A percentile compares a stretch with the other conserved stretches of the same genome.
Evolutionary conservation across 2,329 filamentous ascomycete genomes (phyloP).

Genomic region (Fulvia fulva): DNA sequence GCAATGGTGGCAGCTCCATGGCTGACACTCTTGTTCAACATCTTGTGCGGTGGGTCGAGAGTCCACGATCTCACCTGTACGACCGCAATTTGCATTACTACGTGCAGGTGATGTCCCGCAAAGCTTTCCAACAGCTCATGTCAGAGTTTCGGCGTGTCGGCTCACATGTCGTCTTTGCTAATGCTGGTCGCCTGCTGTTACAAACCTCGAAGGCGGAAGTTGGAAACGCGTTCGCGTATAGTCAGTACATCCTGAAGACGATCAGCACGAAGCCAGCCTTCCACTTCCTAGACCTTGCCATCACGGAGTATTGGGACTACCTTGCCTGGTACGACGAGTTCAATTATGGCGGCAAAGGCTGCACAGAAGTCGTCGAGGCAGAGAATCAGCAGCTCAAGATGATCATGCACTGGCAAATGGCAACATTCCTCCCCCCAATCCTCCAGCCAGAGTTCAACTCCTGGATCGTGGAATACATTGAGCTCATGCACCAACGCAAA

Average conservation of each 20-base stretch:
- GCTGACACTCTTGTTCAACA: constrained; percentile 97
- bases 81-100: constrained; percentile 94
- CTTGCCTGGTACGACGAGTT: constrained; percentile 98
- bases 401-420: constrained; percentile 98
- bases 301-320: constrained; percentile 99
- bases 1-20: constrained; percentile 76
- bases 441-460: constrained; percentile 83
- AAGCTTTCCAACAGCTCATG: constrained; percentile 96
- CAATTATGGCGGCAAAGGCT: constrained; percentile 96
- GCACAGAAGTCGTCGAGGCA: constrained; percentile 69
- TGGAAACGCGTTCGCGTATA: constrained; percentile 93
- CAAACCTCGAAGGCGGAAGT: constrained; percentile 97
- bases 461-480: constrained; percentile 91
- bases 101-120: constrained; percentile 97
- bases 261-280: constrained; percentile 95
- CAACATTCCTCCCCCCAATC: constrained; percentile 75
- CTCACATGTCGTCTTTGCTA: constrained; percentile 93
- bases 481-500: constrained; percentile 88
- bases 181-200: constrained; percentile 78
- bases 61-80: constrained; percentile 88
- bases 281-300: constrained; percentile 93
- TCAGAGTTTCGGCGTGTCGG: constrained; percentile 92
- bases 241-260: constrained; percentile 94
- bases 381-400: constrained; percentile 81
- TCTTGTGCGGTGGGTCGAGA: constrained; percentile 94